Base-by-base conservation (phyloP, 1,284 basidiomycete genomes). In the Neotropicomus parvogracilis region DNA sequence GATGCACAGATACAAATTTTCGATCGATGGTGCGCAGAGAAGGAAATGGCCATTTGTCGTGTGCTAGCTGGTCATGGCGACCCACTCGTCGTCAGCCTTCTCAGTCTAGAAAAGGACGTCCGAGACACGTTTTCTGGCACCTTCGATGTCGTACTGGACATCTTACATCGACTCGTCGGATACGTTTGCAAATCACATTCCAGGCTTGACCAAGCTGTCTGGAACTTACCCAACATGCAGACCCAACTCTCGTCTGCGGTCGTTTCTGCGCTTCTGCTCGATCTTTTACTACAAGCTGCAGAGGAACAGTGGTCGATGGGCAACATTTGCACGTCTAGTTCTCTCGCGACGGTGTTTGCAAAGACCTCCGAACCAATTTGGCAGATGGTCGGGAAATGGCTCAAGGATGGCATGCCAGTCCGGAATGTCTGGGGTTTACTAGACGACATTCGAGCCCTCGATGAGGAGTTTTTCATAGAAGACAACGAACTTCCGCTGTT, bases 391-490 rank as follows among this genome's bases (percentile, higher is more conserved):
- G 78, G 81, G 17, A 70, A 72, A 42, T 94, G 91, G 91, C 67
- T 93, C 28, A 74, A 72, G 32, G 73, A 83, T 52, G 90, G 91
- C 1, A 88, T 91, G 81, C 75, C 79, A 3, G 59, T 75, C 17
- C 69, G 69, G 27, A 79, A 77, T 9, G 49, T 67, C 43, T 72
- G 64, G 58, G 70, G 59, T 26, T 36, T 47, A 12, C 57, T 59
- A 13, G 59, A 59, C 14, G 49, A 62, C 20, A 49, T 49, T 19
- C 58, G 29, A 41, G 36, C 72, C 19, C 66, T 83, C 2, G 79
- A 89, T 14, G 81, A 83, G 7, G 91, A 94, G 60, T 91, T 91
- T 68, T 92, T 91, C 66, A 79, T 93, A 45, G 81, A 87, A 57
- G 80, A 75, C 59, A 89, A 76, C 61, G 81, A 76, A 52, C 72